These are phyloP conservation scores for Penicillium cosmopolitanum DNA, from an alignment of 495 filamentous ascomycete genomes.

Conservation along the genomic window DNA sequence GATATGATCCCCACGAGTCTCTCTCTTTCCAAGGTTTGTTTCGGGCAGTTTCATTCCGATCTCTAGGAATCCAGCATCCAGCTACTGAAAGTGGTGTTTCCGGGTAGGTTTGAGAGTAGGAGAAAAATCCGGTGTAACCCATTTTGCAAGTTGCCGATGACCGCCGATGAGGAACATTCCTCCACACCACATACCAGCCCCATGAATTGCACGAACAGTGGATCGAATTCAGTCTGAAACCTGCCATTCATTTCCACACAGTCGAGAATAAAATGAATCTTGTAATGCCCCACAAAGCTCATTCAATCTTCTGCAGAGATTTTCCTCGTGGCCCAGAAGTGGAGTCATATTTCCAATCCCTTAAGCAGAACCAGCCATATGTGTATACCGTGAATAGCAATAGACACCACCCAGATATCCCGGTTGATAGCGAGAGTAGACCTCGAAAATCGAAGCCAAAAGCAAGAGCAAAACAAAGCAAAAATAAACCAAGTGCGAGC, in stretches of 20 bases:
- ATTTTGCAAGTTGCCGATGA: conserved; percentile 1
- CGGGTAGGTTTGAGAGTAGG: neutral
- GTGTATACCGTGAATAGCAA: conserved; percentile 6
- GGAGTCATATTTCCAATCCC: neutral
- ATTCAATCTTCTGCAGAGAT: neutral
- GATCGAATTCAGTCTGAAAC: neutral
- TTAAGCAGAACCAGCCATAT: neutral
- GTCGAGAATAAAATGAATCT: neutral
- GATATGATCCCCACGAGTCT: neutral
- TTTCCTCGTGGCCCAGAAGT: neutral
- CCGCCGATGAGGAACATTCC: neutral
- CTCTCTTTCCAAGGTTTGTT: neutral
- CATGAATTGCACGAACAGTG: neutral
- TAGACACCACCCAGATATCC: neutral
- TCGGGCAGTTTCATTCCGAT: neutral
- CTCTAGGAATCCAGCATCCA: neutral
- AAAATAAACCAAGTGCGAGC: conserved; percentile 17
- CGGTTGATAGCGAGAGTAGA: neutral
- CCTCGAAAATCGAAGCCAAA: neutral
- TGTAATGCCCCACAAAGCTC: neutral
- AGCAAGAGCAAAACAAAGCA: conserved; percentile 29
- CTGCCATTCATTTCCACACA: neutral
- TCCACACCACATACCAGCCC: neutral
- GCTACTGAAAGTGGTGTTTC: neutral
- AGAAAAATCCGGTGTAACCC: neutral